Evolutionary conservation across 2,329 filamentous ascomycete species (phyloP).

Genomic region (Aspergillus cejpii): DNA sequence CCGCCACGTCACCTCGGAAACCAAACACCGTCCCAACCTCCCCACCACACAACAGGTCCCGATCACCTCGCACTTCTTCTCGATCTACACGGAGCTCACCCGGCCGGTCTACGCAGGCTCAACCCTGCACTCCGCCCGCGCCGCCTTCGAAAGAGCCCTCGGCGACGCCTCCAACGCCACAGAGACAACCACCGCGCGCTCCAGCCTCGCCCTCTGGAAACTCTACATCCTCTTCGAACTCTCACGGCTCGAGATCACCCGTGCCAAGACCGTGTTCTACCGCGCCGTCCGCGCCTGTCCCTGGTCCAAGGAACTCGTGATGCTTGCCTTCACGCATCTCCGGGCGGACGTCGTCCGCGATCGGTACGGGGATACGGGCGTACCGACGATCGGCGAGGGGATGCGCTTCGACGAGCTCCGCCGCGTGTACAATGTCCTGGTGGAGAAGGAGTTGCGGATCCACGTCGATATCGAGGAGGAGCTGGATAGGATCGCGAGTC

Average conservation of each 20-base stretch:
- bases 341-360: constrained; percentile 17
- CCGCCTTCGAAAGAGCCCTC: constrained; percentile 51
- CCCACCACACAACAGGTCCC: constrained; percentile 17
- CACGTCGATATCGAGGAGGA: constrained; percentile 49
- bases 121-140: constrained; percentile 49
- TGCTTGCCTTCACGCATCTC: constrained; percentile 50
- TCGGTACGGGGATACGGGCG: not conserved
- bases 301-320: constrained; percentile 56
- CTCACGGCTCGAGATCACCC: constrained; percentile 32
- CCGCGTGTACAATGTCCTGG: constrained; percentile 50
- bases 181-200: constrained; percentile 22
- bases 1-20: constrained; percentile 29
- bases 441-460: constrained; percentile 56
- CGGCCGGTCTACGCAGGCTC: constrained; percentile 40
- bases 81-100: constrained; percentile 50
- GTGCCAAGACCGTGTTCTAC: constrained; percentile 50
- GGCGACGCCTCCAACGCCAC: constrained; percentile 16
- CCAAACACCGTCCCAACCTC: constrained; percentile 15
- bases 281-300: constrained; percentile 53
- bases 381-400: constrained; percentile 12
- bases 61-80: constrained; percentile 49
- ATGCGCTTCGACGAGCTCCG: constrained; percentile 46
- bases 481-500: constrained; percentile 28
- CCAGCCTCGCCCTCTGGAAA: constrained; percentile 46
- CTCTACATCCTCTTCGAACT: constrained; percentile 48